Percentiles rank a stretch among this genome's conserved stretches.
phyloP scores from a whole-genome alignment of 805 yeast species.

The Candida palmyrensis region DNA sequence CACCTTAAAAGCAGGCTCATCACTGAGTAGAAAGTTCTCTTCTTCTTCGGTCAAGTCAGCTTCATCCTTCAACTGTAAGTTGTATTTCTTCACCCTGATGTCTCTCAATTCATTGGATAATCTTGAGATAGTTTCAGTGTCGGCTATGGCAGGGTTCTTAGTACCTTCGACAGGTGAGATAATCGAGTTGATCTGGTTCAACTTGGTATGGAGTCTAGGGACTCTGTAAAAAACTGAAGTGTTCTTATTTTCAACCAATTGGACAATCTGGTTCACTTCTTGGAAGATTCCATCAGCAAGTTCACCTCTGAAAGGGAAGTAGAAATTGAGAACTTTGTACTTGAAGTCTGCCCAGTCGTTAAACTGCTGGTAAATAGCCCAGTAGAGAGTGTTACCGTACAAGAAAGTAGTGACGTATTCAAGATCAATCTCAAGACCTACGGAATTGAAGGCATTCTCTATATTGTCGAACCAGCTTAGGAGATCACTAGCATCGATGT shows the following conservation, averaged over 20 bases:
- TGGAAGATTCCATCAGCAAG: background rate
- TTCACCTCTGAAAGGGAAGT: background rate
- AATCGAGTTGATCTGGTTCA: background rate
- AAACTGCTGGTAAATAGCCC: background rate
- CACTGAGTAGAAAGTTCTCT: background rate
- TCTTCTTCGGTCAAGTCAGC: constrained; percentile 3
- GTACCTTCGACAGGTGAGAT: background rate
- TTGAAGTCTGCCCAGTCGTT: background rate
- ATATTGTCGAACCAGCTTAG: too few species aligned
- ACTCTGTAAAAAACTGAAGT: background rate
- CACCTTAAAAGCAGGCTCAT: background rate
- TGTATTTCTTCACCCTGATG: background rate
- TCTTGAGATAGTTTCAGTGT: background rate
- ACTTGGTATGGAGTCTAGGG: background rate
- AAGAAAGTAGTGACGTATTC: too few species aligned
- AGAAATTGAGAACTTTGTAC: background rate
- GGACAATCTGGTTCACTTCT: background rate
- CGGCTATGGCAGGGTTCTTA: background rate
- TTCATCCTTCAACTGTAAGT: background rate
- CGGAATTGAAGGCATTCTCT: too few species aligned
- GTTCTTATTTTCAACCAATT: background rate
- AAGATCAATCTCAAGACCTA: too few species aligned
- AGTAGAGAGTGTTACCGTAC: too few species aligned
- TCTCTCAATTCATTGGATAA: background rate
- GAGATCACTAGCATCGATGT: too few species aligned